Percentiles rank a stretch among this genome's conserved stretches.
phyloP scores from a whole-genome alignment of 441 rosid species.

The Croton laevigatus region DNA sequence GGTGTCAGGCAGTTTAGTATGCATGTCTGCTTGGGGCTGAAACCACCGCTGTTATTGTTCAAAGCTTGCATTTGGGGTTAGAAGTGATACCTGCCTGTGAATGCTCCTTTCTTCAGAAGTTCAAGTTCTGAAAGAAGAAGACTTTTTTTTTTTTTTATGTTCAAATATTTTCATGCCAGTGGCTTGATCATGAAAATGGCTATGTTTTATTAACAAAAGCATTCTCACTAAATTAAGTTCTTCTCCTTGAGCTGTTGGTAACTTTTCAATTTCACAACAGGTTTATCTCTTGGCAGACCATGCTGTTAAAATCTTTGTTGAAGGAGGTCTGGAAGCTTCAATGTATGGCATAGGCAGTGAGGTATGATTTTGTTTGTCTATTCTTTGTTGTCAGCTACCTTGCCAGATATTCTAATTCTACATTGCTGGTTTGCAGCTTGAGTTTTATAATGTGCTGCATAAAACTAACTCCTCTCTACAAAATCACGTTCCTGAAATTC shows the following conservation, averaged over 20 bases:
- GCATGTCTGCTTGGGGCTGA: too few species aligned
- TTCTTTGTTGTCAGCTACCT: background rate
- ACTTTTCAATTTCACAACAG: conserved; percentile 40
- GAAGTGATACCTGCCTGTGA: conserved; percentile 4
- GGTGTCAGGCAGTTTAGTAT: too few species aligned
- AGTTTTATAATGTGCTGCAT: conserved; percentile 59
- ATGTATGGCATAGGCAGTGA: conserved; percentile 87
- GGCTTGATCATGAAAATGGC: background rate
- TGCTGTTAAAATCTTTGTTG: conserved; percentile 79
- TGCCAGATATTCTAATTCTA: conserved; percentile 4
- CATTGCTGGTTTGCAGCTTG: conserved; percentile 56
- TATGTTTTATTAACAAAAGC: background rate
- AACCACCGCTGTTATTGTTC: background rate
- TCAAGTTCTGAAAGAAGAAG: background rate
- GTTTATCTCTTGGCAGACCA: conserved; percentile 75
- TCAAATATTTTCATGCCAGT: too few species aligned
- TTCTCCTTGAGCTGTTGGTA: conserved; percentile 17
- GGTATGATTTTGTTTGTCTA: conserved; percentile 39
- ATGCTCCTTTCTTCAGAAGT: background rate
- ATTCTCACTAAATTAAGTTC: conserved; percentile 5
- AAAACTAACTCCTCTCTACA: conserved; percentile 58
- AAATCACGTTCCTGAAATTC: conserved; percentile 65
- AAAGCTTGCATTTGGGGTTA: background rate
- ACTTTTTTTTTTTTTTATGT: background rate
- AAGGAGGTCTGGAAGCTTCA: conserved; percentile 82